Evolutionary conservation across 768 basidiomycete species (phyloP).

Genomic region (Kwoniella pini): DNA sequence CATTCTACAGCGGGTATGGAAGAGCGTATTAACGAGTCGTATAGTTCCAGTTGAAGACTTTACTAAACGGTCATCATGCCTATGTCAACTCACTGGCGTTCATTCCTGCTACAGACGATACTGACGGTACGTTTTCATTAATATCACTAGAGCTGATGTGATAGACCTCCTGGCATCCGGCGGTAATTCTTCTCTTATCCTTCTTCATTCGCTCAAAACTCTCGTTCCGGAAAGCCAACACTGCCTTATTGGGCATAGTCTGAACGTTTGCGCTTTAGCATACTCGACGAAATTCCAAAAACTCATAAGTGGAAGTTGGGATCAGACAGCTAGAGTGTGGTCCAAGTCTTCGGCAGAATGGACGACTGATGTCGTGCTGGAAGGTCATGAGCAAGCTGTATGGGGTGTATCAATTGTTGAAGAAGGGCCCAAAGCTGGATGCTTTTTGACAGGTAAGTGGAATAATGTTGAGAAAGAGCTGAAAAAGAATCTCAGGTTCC

Average conservation of each 20-base stretch:
- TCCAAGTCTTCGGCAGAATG: conserved; percentile 14
- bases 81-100: conserved; percentile 50
- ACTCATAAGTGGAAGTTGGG: conserved; percentile 53
- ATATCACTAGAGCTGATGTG: not conserved
- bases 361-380: conserved; percentile 28
- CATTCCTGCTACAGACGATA: conserved; percentile 19
- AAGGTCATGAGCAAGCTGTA: conserved; percentile 50
- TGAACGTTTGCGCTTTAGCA: conserved; percentile 41
- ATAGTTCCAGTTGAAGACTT: conserved; percentile 24
- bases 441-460: conserved; percentile 44
- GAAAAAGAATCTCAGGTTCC: conserved; percentile 1
- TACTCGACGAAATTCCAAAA: conserved; percentile 26
- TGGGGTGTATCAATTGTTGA: conserved; percentile 50
- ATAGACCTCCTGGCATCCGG: conserved; percentile 32
- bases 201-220: conserved; percentile 35
- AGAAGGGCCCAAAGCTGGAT: conserved; percentile 29
- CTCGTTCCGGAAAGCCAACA: conserved; percentile 28
- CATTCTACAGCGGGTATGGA: not conserved
- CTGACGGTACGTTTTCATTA: conserved; percentile 11
- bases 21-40: not conserved
- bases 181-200: conserved; percentile 43
- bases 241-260: conserved; percentile 34
- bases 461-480: not conserved
- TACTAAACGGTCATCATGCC: conserved; percentile 40
- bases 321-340: conserved; percentile 52